Evolutionary conservation across 192 early-diverging fungal species (phyloP).

Genomic region (Spinellus fusiger): DNA sequence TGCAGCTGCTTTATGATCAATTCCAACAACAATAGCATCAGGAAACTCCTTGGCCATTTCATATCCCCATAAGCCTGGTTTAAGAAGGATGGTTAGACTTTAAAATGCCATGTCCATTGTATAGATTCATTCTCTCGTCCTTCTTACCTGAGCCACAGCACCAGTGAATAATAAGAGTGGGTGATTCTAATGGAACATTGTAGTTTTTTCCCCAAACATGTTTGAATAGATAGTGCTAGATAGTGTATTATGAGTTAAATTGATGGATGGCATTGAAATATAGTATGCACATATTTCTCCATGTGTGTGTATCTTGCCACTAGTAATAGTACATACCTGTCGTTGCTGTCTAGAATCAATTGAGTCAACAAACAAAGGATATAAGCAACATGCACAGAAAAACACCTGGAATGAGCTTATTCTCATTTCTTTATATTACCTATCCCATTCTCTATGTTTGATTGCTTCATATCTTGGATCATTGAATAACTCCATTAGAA

Average conservation of each 20-base stretch:
- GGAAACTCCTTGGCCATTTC: conserved; percentile 28
- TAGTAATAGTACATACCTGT: conserved; percentile 3
- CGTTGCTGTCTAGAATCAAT: conserved; percentile 5
- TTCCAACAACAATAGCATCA: conserved; percentile 8
- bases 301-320: background rate
- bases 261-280: background rate
- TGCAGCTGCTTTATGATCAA: background rate
- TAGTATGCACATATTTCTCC: background rate
- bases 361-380: too few species aligned
- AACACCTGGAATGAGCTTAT: too few species aligned
- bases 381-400: too few species aligned
- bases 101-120: background rate
- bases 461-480: background rate
- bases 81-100: background rate
- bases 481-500: background rate
- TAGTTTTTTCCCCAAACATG: conserved; percentile 9
- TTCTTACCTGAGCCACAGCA: conserved; percentile 23
- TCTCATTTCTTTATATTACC: background rate
- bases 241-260: background rate
- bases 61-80: conserved; percentile 21
- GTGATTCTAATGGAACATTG: conserved; percentile 6
- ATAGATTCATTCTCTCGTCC: too few species aligned
- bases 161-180: conserved; percentile 17
- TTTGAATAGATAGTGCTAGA: conserved; percentile 27
- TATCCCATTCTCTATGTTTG: conserved; percentile 3